Evolutionary conservation across 345 rosid species (phyloP).

Genomic region (Camelina hispida): DNA sequence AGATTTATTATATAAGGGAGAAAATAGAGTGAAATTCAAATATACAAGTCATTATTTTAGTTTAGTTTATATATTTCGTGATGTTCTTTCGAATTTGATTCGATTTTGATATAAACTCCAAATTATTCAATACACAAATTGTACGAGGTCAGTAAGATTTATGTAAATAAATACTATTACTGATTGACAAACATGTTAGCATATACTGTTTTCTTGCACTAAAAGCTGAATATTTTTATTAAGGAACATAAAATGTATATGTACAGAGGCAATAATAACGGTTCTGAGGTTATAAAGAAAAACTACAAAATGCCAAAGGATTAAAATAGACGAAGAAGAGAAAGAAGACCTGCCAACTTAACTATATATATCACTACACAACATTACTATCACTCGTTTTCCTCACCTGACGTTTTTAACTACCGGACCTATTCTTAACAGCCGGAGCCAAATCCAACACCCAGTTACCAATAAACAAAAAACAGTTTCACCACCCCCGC

Average conservation of each 20-base stretch:
- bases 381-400: constrained; percentile 52
- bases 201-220: constrained; percentile 7
- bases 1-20: not conserved
- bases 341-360: constrained; percentile 39
- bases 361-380: constrained; percentile 47
- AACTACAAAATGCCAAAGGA: constrained; percentile 51
- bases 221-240: constrained; percentile 58
- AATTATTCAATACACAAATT: not conserved
- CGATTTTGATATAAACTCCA: not conserved
- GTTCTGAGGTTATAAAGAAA: constrained; percentile 47
- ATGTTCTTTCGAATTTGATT: not conserved
- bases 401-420: constrained; percentile 43
- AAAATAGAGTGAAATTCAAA: constrained; percentile 15
- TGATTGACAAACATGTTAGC: not conserved
- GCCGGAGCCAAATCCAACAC: constrained; percentile 46
- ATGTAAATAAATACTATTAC: too few relatives aligned
- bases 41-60: constrained; percentile 1
- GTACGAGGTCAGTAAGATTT: not conserved
- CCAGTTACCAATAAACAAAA: constrained; percentile 43
- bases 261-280: constrained; percentile 76
- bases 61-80: not conserved
- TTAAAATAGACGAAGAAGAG: constrained; percentile 18
- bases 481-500: constrained; percentile 53
- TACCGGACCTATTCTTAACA: constrained; percentile 59
- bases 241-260: constrained; percentile 70